Percentiles rank a stretch among this genome's conserved stretches.
These are phyloP conservation scores for Neodidymelliopsis sp. DNA, from an alignment of 2,329 filamentous ascomycete genomes.

Conservation along the genomic window DNA sequence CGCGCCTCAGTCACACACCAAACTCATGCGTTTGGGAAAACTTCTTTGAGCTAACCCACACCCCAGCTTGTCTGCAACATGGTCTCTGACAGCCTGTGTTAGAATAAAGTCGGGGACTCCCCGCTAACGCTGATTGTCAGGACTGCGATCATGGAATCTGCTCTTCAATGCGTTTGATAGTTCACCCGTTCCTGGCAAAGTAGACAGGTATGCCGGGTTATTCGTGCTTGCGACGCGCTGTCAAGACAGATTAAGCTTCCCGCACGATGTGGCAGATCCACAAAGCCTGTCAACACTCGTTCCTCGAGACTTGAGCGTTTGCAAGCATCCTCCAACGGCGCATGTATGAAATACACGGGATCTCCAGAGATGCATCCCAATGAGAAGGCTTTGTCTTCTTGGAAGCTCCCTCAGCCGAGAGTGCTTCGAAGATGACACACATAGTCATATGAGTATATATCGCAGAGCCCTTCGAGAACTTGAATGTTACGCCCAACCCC, in stretches of 20 bases:
- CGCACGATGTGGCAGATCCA: conserved; percentile 39
- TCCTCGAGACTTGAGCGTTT: conserved; percentile 29
- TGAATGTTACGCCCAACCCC: conserved; percentile 26
- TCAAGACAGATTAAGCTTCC: conserved; percentile 29
- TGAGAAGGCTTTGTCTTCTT: conserved; percentile 24
- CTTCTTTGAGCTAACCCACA: conserved; percentile 25
- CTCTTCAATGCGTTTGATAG: conserved; percentile 42
- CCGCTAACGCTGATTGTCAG: conserved; percentile 27
- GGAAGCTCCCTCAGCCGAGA: conserved; percentile 18
- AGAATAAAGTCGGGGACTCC: conserved; percentile 32
- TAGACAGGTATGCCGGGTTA: conserved; percentile 23
- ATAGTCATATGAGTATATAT: conserved; percentile 33
- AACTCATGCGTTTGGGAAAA: conserved; percentile 48
- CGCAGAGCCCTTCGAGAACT: conserved; percentile 15
- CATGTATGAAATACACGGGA: conserved; percentile 45
- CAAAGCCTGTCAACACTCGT: conserved; percentile 27
- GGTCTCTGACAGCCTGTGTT: conserved; percentile 45
- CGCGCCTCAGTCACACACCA: conserved; percentile 40
- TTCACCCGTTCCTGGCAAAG: conserved; percentile 39
- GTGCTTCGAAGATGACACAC: conserved; percentile 11
- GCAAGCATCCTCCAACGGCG: conserved; percentile 44
- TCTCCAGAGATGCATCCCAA: conserved; percentile 29
- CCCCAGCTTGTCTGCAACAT: conserved; percentile 44
- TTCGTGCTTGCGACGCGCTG: conserved; percentile 23
- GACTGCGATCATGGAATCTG: conserved; percentile 22